Conservation (phyloP, 306 rosid genomes). For the Rubus idaeus region DNA sequence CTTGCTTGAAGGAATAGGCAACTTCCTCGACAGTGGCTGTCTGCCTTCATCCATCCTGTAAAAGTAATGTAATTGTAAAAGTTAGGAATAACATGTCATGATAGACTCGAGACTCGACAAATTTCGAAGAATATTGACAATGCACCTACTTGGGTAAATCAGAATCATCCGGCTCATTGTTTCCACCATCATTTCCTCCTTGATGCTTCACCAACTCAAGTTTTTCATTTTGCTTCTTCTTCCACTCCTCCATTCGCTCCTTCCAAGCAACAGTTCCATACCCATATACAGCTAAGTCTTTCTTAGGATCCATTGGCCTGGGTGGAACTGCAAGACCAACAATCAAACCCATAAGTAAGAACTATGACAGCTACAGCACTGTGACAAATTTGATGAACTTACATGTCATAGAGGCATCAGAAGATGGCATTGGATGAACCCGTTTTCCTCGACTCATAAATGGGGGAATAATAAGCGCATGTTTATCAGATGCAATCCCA, state of each 20-base stretch:
- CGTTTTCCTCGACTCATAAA: constrained; percentile 62
- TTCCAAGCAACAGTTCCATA: constrained; percentile 95
- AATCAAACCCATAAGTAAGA: constrained; percentile 11
- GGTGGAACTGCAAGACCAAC: constrained; percentile 55
- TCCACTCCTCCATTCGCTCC: constrained; percentile 91
- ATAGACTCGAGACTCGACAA: background rate
- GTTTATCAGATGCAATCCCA: constrained; percentile 83
- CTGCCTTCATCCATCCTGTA: constrained; percentile 94
- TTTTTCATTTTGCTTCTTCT: constrained; percentile 71
- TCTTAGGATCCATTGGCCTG: constrained; percentile 89
- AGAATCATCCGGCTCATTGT: constrained; percentile 49
- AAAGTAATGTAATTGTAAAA: constrained; percentile 10
- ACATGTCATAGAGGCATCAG: constrained; percentile 58
- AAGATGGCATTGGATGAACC: constrained; percentile 65
- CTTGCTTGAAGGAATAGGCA: constrained; percentile 85
- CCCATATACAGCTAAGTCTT: constrained; percentile 77
- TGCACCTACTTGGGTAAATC: constrained; percentile 76
- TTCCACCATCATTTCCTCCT: constrained; percentile 45
- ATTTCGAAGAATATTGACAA: background rate
- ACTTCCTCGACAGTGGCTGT: constrained; percentile 83
- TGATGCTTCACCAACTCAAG: constrained; percentile 69
- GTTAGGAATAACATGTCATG: background rate
- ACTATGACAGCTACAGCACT: constrained; percentile 10
- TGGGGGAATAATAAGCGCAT: constrained; percentile 83
- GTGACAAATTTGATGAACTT: constrained; percentile 21